A percentile compares a stretch with the other conserved stretches of the same genome.
Evolutionary conservation across 2,329 filamentous ascomycete genomes (phyloP).

Genomic region (Aspergillus sp.): DNA sequence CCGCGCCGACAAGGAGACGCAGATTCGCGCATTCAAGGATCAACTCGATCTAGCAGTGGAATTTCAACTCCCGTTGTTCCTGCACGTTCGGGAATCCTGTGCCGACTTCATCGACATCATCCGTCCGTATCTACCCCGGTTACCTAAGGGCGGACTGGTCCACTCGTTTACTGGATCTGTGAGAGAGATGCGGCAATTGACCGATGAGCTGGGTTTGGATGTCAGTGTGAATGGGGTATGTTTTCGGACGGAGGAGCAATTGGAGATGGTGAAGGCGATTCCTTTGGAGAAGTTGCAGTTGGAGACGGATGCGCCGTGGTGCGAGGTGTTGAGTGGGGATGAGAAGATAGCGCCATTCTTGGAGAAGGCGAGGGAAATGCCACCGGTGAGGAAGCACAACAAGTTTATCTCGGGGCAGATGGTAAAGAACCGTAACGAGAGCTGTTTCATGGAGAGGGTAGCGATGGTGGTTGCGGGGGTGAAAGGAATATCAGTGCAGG

Average conservation of each 20-base stretch:
- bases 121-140: conserved; percentile 38
- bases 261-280: conserved; percentile 47
- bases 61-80: conserved; percentile 35
- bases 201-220: conserved; percentile 44
- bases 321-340: conserved; percentile 43
- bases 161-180: conserved; percentile 84
- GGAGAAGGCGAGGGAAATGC: conserved; percentile 39
- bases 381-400: conserved; percentile 51
- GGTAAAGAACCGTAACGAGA: conserved; percentile 54
- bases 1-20: conserved; percentile 45
- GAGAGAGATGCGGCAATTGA: conserved; percentile 41
- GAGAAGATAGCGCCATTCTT: conserved; percentile 46
- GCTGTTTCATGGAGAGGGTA: conserved; percentile 51
- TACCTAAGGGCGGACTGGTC: conserved; percentile 65
- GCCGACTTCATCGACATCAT: conserved; percentile 49
- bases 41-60: conserved; percentile 46
- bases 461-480: conserved; percentile 53
- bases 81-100: conserved; percentile 45
- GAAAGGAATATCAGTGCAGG: conserved; percentile 46
- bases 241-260: conserved; percentile 41
- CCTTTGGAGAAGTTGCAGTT: conserved; percentile 48
- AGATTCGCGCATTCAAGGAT: conserved; percentile 44
- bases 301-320: conserved; percentile 55
- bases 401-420: conserved; percentile 50
- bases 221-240: conserved; percentile 55